These are phyloP conservation scores for Paraphaeosphaeria minitans DNA, from an alignment of 2,329 filamentous ascomycete genomes.

Conservation along the genomic window DNA sequence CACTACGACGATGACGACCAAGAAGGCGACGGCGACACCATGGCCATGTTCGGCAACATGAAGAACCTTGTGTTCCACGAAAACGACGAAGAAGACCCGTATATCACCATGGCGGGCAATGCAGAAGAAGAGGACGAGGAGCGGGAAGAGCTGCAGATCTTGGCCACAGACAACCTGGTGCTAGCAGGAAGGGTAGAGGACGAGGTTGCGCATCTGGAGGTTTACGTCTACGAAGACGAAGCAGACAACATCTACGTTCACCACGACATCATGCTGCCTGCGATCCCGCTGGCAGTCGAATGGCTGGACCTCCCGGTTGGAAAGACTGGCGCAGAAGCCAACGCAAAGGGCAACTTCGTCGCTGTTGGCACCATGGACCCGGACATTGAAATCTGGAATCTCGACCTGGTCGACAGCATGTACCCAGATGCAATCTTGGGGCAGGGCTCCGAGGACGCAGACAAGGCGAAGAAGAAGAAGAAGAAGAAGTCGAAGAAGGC, in stretches of 20 bases:
- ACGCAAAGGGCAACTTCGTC: conserved; percentile 83
- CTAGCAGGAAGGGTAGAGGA: conserved; percentile 94
- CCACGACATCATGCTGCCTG: conserved; percentile 98
- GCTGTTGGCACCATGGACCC: conserved; percentile 97
- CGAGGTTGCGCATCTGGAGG: conserved; percentile 92
- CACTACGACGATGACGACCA: conserved; percentile 88
- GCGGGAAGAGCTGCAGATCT: conserved; percentile 88
- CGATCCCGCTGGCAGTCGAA: conserved; percentile 92
- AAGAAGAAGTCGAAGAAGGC: conserved; percentile 88
- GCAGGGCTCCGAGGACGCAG: conserved; percentile 60
- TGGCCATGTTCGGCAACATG: conserved; percentile 94
- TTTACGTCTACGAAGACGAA: conserved; percentile 95
- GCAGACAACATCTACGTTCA: conserved; percentile 98
- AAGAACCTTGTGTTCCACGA: conserved; percentile 93
- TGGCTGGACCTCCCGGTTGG: conserved; percentile 94
- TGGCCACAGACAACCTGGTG: conserved; percentile 90
- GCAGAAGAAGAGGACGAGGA: conserved; percentile 81
- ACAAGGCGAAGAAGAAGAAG: conserved; percentile 79
- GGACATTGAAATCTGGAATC: conserved; percentile 97
- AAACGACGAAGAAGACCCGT: conserved; percentile 92
- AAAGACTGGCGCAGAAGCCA: conserved; percentile 58
- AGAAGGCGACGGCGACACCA: conserved; percentile 71
- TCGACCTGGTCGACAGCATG: conserved; percentile 96
- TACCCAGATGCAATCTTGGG: conserved; percentile 97
- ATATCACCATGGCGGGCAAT: conserved; percentile 81